Conservation (phyloP, 306 rosid genomes). For the Citrullus mucosospermus region DNA sequence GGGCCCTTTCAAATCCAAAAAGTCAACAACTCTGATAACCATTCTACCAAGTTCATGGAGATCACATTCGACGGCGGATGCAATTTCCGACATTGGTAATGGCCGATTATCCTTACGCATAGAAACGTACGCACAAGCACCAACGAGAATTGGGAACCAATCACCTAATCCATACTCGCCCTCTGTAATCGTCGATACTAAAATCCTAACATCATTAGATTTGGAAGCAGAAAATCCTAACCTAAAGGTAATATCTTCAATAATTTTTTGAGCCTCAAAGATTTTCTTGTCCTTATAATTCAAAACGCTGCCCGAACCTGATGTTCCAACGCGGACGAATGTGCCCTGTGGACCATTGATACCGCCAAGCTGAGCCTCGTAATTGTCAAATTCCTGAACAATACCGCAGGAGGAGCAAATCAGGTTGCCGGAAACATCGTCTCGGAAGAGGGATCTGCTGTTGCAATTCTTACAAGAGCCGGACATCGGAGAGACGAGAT, state of each 20-base stretch:
- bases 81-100: constrained; percentile 48
- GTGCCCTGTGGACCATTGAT: constrained; percentile 46
- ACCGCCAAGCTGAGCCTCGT: constrained; percentile 37
- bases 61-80: constrained; percentile 31
- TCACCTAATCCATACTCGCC: constrained; percentile 55
- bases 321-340: constrained; percentile 38
- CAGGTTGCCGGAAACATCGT: constrained; percentile 22
- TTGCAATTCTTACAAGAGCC: constrained; percentile 22
- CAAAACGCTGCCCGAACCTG: constrained; percentile 31
- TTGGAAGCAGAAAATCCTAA: constrained; percentile 28
- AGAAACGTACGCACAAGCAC: constrained; percentile 51
- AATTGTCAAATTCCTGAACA: constrained; percentile 37
- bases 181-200: constrained; percentile 39
- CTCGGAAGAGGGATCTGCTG: constrained; percentile 29
- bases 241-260: constrained; percentile 25
- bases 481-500: constrained; percentile 6
- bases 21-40: constrained; percentile 42
- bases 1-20: constrained; percentile 24
- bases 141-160: constrained; percentile 53
- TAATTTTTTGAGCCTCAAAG: constrained; percentile 25
- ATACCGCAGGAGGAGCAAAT: constrained; percentile 35
- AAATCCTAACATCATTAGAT: constrained; percentile 20
- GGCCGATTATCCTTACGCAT: constrained; percentile 42
- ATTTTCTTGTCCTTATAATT: constrained; percentile 35
- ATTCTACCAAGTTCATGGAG: constrained; percentile 47